Conservation (phyloP, 805 yeast genomes). For the Pichia paraexigua region DNA sequence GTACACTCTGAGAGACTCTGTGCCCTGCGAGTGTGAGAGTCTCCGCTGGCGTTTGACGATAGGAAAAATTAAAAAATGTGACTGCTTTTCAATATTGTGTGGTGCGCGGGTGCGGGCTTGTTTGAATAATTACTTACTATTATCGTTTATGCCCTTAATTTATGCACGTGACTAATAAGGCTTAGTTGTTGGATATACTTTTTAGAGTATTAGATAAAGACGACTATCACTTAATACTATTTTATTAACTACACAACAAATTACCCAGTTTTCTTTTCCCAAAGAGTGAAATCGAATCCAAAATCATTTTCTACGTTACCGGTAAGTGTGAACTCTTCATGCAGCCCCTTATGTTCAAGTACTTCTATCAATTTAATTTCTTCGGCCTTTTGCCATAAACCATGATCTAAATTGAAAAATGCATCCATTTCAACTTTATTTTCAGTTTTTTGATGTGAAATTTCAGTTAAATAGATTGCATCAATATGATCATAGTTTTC, state of each 20-base stretch:
- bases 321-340: conserved; percentile 21
- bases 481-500: conserved; percentile 32
- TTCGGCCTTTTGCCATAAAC: conserved; percentile 32
- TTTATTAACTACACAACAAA: no score
- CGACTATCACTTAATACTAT: no score
- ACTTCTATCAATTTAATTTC: conserved; percentile 30
- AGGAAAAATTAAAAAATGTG: not conserved
- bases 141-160: not conserved
- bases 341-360: conserved; percentile 32
- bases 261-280: conserved; percentile 29
- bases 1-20: not conserved
- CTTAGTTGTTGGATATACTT: no score
- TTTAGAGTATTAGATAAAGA: no score
- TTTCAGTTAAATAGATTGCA: conserved; percentile 63
- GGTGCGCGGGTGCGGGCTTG: conserved; percentile 7
- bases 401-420: conserved; percentile 39
- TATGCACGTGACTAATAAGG: conserved; percentile 1
- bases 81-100: not conserved
- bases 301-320: conserved; percentile 34
- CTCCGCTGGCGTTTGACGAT: not conserved
- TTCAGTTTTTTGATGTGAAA: conserved; percentile 26
- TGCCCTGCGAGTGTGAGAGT: not conserved
- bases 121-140: no score
- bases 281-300: conserved; percentile 53
- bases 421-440: conserved; percentile 57